phyloP scores from a whole-genome alignment of 768 basidiomycete genomes.

The Amylocystis lapponica region DNA sequence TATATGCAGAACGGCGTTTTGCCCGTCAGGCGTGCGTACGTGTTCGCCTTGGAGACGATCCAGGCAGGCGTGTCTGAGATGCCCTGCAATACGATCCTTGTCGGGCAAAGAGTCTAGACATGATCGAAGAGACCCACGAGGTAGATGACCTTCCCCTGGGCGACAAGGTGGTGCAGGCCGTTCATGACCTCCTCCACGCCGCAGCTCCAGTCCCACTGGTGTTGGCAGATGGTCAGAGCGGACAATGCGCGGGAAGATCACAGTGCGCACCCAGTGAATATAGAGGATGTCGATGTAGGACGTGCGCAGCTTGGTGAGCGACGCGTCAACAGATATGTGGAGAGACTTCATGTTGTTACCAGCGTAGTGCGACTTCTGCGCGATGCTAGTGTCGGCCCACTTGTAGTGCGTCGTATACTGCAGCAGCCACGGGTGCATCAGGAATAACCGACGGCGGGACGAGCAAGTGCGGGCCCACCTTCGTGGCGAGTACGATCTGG shows the following conservation, averaged over 20 bases:
- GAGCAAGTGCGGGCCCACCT: conserved; percentile 10
- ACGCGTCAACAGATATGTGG: conserved; percentile 21
- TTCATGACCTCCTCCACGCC: conserved; percentile 36
- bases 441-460: too few species aligned
- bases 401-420: conserved; percentile 25
- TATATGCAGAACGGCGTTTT: conserved; percentile 39
- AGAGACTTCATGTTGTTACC: conserved; percentile 35
- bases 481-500: conserved; percentile 29
- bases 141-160: conserved; percentile 37
- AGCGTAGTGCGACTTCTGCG: conserved; percentile 30
- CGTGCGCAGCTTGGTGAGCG: conserved; percentile 34
- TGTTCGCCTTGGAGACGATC: conserved; percentile 32
- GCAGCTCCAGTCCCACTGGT: conserved; percentile 33
- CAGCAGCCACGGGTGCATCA: conserved; percentile 2
- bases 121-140: conserved; percentile 22
- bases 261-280: conserved; percentile 24
- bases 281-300: conserved; percentile 38
- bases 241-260: conserved; percentile 5
- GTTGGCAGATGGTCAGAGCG: conserved; percentile 24
- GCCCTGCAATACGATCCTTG: too few species aligned
- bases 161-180: conserved; percentile 35
- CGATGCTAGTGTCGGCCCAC: conserved; percentile 9
- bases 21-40: conserved; percentile 30
- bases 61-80: conserved; percentile 27
- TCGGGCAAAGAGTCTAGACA: too few species aligned